phyloP scores from a whole-genome alignment of 108 stramenopile genomes.

The Stephanodiscus minutulus region DNA sequence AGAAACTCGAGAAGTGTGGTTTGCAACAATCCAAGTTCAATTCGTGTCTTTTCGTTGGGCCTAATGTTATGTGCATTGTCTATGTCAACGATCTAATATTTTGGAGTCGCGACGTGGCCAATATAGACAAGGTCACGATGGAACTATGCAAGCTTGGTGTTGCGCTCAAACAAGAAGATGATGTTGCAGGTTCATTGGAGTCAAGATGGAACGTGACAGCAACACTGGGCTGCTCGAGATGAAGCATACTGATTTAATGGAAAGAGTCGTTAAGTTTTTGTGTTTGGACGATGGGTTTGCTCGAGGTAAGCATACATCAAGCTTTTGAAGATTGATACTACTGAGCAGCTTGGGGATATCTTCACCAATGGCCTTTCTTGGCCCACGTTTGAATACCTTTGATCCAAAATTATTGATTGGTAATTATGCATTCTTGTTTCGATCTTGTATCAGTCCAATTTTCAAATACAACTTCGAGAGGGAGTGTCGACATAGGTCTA shows the following conservation, averaged over 20 bases:
- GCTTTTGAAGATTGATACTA: no score
- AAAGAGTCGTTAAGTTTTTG: not conserved
- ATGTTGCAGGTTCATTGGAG: not conserved
- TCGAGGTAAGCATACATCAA: not conserved
- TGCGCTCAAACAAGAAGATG: not conserved
- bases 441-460: no score
- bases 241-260: not conserved
- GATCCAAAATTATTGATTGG: no score
- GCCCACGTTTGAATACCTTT: no score
- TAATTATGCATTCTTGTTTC: no score
- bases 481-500: no score
- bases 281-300: not conserved
- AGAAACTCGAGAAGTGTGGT: not conserved
- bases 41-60: conserved; percentile 27
- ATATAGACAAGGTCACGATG: not conserved
- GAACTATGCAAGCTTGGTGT: not conserved
- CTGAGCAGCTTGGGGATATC: no score
- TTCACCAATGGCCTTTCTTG: no score
- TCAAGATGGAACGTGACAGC: no score
- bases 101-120: conserved; percentile 8
- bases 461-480: no score
- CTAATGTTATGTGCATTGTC: not conserved
- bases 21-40: conserved; percentile 3
- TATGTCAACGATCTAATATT: conserved; percentile 27
- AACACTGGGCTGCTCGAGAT: not conserved